Evolutionary conservation across 441 rosid species (phyloP).

Genomic region (Gossypium laxum): DNA sequence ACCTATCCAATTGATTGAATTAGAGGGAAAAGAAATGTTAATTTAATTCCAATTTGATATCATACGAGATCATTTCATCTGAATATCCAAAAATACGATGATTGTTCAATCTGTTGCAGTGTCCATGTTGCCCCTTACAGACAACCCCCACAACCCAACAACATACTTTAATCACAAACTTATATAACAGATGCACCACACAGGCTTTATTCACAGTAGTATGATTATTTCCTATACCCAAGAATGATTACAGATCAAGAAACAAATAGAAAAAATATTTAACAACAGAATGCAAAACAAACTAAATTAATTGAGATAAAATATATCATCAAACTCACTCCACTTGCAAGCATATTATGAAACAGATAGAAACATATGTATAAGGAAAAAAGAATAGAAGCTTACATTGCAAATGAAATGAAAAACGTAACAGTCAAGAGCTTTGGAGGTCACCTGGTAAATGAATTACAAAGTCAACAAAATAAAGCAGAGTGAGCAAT

Average conservation of each 20-base stretch:
- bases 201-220: background rate
- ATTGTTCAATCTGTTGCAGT: background rate
- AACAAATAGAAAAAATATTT: background rate
- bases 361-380: background rate
- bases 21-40: background rate
- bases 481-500: background rate
- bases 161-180: background rate
- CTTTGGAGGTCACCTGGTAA: background rate
- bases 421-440: background rate
- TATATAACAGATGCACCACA: background rate
- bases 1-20: background rate
- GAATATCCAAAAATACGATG: background rate
- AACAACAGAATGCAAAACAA: background rate
- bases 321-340: background rate
- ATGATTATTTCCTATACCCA: background rate
- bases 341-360: background rate
- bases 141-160: background rate
- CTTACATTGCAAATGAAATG: conserved; percentile 8
- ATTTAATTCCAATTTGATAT: background rate
- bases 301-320: background rate
- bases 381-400: background rate
- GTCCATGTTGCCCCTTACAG: background rate
- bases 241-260: background rate
- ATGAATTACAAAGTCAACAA: conserved; percentile 7
- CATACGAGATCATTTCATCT: background rate